Base-by-base conservation (phyloP, 1,139 yeast genomes). In the Saccharomyces hybrid region DNA sequence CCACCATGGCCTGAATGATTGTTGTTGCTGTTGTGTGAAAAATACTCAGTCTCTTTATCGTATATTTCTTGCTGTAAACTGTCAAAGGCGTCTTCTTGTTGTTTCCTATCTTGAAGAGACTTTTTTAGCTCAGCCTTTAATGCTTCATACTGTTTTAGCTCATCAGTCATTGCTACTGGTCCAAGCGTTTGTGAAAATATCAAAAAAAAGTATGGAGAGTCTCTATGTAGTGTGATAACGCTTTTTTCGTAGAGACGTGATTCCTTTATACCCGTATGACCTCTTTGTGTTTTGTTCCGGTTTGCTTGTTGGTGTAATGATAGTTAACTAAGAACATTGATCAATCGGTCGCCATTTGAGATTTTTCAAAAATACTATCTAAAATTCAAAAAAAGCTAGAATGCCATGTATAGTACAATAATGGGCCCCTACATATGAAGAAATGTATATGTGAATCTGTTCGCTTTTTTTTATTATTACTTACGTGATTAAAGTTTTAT, bases 1-100 rank as follows among this genome's bases (percentile, higher is more conserved):
- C 42, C 52, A 8, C 52, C 34, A 19, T 38, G 44, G 2, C 44
- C 44, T 4, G 44, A 16, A 38, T 38, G 44, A 21, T 28, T 62
- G 77, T 62, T 65, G 61, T 49, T 59, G 71, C 58, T 60, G 21
- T 83, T 76, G 56, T 86, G 91, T 53, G 84, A 81, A 54, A 93
- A 80, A 67, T 93, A 91, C 31, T 81, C 81, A 5, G 87, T 83
- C 69, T 93, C 98, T 60, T 82, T 82, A 55, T 83, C 86, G 72
- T 83, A 90, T n/a, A 93, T 85, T 55, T 81, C 80, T 59, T 89
- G 96, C 64, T 91, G 97, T 14, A 89, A 67, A 51, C 72, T 71
- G 44, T 78, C 79, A 53, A 88, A 76, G 61, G 81, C 81, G 47
- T 80, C 78, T 59, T 86, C 91, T 31, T 88, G 73, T 50, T 77